These are phyloP conservation scores for Glycyrrhiza uralensis DNA, from an alignment of 306 rosid species.

Conservation along the genomic window DNA sequence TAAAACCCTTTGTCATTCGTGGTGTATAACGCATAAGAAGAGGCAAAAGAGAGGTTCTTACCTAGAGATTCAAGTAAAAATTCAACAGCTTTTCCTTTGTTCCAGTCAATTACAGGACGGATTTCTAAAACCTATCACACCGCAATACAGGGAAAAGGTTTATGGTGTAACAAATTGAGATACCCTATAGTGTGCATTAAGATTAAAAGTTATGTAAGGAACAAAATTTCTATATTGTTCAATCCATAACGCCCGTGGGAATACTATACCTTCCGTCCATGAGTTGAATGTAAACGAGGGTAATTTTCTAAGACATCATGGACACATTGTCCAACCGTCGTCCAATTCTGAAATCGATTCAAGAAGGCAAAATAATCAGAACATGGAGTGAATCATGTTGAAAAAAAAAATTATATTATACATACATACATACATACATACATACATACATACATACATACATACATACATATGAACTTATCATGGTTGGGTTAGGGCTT, in stretches of 20 bases:
- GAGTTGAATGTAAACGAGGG: constrained; percentile 79
- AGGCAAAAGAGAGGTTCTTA: constrained; percentile 8
- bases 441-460: no score
- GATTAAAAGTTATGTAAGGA: neutral
- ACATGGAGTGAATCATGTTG: no score
- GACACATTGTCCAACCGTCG: constrained; percentile 66
- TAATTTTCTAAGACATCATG: constrained; percentile 74
- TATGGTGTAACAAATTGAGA: neutral
- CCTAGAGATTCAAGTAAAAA: constrained; percentile 88
- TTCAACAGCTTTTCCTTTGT: constrained; percentile 97
- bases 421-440: no score
- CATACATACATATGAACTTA: neutral
- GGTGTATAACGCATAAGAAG: neutral
- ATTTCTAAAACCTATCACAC: constrained; percentile 80
- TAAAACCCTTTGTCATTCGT: neutral
- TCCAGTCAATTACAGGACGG: constrained; percentile 93
- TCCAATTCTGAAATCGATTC: constrained; percentile 66
- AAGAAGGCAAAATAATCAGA: neutral
- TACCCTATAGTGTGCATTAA: no score
- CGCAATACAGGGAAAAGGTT: neutral
- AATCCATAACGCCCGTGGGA: neutral
- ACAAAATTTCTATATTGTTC: neutral
- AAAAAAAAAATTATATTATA: no score
- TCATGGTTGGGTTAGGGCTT: neutral
- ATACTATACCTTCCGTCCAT: constrained; percentile 78